Evolutionary conservation across 2,329 filamentous ascomycete genomes (phyloP), one percentile per base, ranked within the genome.

Genomic region (Colletotrichum australisinense): DNA sequence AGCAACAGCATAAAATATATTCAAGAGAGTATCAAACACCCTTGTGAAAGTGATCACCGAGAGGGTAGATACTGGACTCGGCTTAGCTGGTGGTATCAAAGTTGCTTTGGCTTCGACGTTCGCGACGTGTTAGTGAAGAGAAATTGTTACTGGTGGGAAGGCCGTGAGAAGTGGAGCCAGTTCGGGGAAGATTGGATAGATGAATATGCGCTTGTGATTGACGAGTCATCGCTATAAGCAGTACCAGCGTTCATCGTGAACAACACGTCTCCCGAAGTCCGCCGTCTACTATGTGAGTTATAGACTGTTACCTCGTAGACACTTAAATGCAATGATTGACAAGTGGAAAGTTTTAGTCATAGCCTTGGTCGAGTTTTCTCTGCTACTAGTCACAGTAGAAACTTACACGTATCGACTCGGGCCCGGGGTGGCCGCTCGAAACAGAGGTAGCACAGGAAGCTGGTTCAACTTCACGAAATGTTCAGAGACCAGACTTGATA

Each of bases 11-110:
- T 7, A 19, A 6, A 42, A 42, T 1, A 8, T 7, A 2, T 19
- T 19, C 3, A 2, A 19, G 38, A 42, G 38, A 14, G 38, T 8
- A 42, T 19, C 35, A 42, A 42, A 16, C 1, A 8, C 38, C 2
- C 2, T 19, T 4, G 5, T 42, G 2, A 42, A 19, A 19, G 5
- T 19, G 38, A 42, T 19, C 14, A 16, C 6, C 16, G 6, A 42
- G 14, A 42, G 16, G 19, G 4, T 4, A 0, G 11, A 9, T 22
- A 2, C 2, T n/a, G 1, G 4, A 22, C 1, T 9, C 2, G 8
- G 19, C 2, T 49, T 4, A 22, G 42, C 8, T 11, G 42, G 0
- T 49, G 7, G 42, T 22, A 0, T 49, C 19, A n/a, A 2, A 22
- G 19, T 49, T 49, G 42, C 42, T 9, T 9, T 22, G 16, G 19